Evolutionary conservation across 2,329 filamentous ascomycete species (phyloP), one percentile per base, ranked within the genome.

Genomic region (Botrytis squamosa): DNA sequence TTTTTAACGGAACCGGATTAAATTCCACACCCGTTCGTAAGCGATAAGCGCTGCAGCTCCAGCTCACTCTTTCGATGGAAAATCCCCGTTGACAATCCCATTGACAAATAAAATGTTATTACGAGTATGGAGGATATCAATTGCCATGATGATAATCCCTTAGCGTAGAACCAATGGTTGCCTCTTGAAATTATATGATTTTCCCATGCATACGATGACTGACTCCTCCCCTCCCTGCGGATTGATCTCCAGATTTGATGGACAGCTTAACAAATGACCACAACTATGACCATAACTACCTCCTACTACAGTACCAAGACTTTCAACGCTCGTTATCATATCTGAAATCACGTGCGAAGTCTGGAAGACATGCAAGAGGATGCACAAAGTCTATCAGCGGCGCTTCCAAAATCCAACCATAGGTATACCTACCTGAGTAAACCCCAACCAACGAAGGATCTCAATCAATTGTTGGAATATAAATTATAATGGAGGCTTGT

Each of bases 1-100:
- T 64, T 57, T 64, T 67, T 55, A 14, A 72, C 70, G 70, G 62
- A 65, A 67, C 20, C 70, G 70, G 70, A 36, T 59, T 67, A 67
- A 72, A 71, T 18, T 66, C 36, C 44, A 63, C 18, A 20, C 8
- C 70, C 70, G 70, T 40, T 55, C 33, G 5, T 68, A 68, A 68
- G 65, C 65, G 65, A 68, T 38, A 68, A 55, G 38, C 63, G 36
- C 46, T 40, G 36, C 33, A 67, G 46, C 52, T 40, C 22, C 52
- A 29, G 52, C 7, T 40, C 65, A n/a, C 49, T 10, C n/a, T 25
- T 20, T 40, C 16, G 33, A 67, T n/a, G 14, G 14, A 20, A 14
- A 55, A 38, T 49, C 40, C 44, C 29, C 22, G 44, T 38, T n/a
- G 36, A 38, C 29, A 33, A 57, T 57, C 52, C 52, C 52, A 57